Evolutionary conservation across 2,329 filamentous ascomycete species (phyloP).

Genomic region (Exserohilum turcica): DNA sequence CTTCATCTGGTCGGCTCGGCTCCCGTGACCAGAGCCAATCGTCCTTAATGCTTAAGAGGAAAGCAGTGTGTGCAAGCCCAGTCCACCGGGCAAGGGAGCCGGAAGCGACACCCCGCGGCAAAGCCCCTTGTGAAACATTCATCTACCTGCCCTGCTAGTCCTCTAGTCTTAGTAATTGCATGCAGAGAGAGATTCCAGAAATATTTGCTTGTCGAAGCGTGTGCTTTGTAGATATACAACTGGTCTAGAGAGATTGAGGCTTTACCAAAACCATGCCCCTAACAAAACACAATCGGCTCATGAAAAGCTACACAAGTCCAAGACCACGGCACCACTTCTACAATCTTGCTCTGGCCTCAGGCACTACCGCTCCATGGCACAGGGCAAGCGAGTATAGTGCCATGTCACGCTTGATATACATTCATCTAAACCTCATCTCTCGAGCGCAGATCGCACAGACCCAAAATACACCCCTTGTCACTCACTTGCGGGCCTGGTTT

Average conservation of each 20-base stretch:
- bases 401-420: conserved; percentile 28
- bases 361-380: conserved; percentile 5
- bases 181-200: not conserved
- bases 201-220: not conserved
- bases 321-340: conserved; percentile 18
- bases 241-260: not conserved
- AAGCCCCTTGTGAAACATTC: conserved; percentile 36
- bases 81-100: conserved; percentile 36
- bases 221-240: not conserved
- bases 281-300: not conserved
- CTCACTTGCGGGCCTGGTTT: conserved; percentile 45
- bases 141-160: conserved; percentile 22
- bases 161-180: not conserved
- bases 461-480: conserved; percentile 30
- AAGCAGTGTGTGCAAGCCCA: conserved; percentile 22
- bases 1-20: not conserved
- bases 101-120: conserved; percentile 26
- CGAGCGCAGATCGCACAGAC: conserved; percentile 36
- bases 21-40: not conserved
- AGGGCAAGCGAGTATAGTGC: conserved; percentile 31
- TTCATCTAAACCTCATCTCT: conserved; percentile 42
- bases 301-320: conserved; percentile 5
- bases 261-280: not conserved
- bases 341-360: conserved; percentile 12
- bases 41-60: conserved; percentile 15